Percentiles rank a stretch among this genome's conserved stretches.
These are phyloP conservation scores for Komagataella populi DNA, from an alignment of 805 yeast species.

Conservation along the genomic window DNA sequence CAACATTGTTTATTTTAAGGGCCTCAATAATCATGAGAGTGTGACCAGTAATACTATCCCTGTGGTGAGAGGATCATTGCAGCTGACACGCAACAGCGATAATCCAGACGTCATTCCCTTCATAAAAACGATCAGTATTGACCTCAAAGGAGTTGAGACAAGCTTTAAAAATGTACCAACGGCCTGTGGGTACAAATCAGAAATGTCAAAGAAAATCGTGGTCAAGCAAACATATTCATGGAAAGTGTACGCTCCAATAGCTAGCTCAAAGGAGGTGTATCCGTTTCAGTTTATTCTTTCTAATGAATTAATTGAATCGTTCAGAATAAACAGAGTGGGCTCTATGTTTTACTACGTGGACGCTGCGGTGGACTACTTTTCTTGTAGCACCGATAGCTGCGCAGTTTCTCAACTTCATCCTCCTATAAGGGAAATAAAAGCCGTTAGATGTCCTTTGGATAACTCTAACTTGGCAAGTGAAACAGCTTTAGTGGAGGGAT, in stretches of 20 bases:
- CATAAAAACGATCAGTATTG: neutral
- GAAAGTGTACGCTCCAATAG: neutral
- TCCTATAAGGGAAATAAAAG: neutral
- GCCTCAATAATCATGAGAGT: neutral
- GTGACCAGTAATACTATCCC: neutral
- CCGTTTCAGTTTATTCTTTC: neutral
- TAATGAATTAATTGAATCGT: neutral
- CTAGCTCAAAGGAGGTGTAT: neutral
- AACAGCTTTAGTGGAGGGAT: neutral
- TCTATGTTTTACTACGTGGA: neutral
- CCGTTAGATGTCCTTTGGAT: neutral
- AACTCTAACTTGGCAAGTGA: neutral
- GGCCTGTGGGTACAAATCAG: neutral
- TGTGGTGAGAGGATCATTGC: neutral
- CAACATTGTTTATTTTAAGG: neutral
- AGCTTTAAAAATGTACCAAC: neutral
- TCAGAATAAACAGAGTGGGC: neutral
- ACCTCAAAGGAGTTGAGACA: neutral
- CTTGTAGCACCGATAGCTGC: neutral
- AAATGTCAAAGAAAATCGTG: neutral
- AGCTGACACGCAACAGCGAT: neutral
- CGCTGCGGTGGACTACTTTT: neutral
- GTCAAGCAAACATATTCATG: neutral
- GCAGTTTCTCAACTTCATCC: neutral
- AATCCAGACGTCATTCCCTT: neutral